Evolutionary conservation across 345 rosid species (phyloP), one percentile per base, ranked within the genome.

Genomic region (Trapa bicornis): DNA sequence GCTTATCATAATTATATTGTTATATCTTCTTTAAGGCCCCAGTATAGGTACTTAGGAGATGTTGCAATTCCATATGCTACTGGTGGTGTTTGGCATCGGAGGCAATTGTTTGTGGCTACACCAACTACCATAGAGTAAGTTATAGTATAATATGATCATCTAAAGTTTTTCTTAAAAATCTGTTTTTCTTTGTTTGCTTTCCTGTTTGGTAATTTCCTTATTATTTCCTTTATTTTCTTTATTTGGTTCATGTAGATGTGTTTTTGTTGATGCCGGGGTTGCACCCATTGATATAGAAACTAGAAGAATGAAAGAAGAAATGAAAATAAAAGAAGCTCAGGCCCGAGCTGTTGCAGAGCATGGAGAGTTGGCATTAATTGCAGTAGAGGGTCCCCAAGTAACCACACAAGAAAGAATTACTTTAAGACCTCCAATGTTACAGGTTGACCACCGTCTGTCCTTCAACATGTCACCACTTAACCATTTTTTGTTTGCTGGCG

Each of bases 101-200:
- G 99, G 76, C 99, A 94, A 82, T 87, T 94, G 72, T 94, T 94
- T 75, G 97, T 94, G 74, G 89, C 84, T 69, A 94, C 99, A 7
- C 99, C 97, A 66, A 94, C 97, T 67, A 94, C 97, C 50, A 91
- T 94, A 41, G 99, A 94, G 99, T 94, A 87, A 82, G 95, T 75
- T 75, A 57, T 52, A 41, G 61, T 58, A 29, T 39, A 67, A 50
- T 41, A 45, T 33, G 15, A 22, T 39, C 37, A 43, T 67, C 37
- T 16, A 68, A 53, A 48, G 39, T n/a, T 53, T 38, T 37, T 67
- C 43, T 67, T 29, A 10, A 9, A 39, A 37, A 42, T 60, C 15
- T 52, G 11, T 13, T 47, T 43, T 60, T 62, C 47, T 47, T 8
- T 37, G 50, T 12, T 61, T 36, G 52, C 36, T 13, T 65, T 65